Conservation (phyloP, 1,284 basidiomycete species). For the Ustilago sp. region DNA sequence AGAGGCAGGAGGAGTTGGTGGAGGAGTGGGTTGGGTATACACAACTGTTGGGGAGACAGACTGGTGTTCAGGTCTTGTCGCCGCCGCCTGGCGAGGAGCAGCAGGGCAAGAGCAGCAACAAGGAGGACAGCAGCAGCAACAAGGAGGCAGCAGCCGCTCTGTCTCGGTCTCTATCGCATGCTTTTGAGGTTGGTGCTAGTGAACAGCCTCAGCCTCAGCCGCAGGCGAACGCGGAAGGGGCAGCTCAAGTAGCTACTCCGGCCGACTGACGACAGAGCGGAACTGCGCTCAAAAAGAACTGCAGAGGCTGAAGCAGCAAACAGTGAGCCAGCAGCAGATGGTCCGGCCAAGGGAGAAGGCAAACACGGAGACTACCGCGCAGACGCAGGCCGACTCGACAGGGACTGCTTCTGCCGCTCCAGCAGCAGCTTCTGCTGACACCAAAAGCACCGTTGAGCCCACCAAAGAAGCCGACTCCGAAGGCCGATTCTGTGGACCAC, state of each 20-base stretch:
- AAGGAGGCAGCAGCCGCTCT: not conserved
- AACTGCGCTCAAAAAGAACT: not conserved
- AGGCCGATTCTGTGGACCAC: not conserved
- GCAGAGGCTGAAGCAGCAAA: not conserved
- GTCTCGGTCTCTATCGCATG: slow-evolving; percentile 8
- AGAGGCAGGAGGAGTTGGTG: slow-evolving; percentile 80
- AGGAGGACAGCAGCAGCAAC: not conserved
- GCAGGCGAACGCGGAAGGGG: not conserved
- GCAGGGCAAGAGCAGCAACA: not conserved
- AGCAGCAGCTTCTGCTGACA: not conserved
- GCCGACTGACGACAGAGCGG: not conserved
- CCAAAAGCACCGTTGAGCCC: not conserved
- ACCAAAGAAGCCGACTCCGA: not conserved
- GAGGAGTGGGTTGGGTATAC: slow-evolving; percentile 60
- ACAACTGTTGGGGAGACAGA: slow-evolving; percentile 57
- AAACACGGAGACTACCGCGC: not conserved
- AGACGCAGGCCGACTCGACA: not conserved
- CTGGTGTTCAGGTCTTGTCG: slow-evolving; percentile 36
- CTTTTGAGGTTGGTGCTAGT: not conserved
- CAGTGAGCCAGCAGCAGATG: not conserved
- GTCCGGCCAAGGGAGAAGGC: not conserved
- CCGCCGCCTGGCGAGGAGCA: not conserved
- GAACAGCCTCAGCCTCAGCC: not conserved
- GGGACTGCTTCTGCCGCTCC: not conserved
- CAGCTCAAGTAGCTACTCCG: not conserved